Base-by-base conservation (phyloP, 805 yeast species). In the Hanseniaspora thailandica region DNA sequence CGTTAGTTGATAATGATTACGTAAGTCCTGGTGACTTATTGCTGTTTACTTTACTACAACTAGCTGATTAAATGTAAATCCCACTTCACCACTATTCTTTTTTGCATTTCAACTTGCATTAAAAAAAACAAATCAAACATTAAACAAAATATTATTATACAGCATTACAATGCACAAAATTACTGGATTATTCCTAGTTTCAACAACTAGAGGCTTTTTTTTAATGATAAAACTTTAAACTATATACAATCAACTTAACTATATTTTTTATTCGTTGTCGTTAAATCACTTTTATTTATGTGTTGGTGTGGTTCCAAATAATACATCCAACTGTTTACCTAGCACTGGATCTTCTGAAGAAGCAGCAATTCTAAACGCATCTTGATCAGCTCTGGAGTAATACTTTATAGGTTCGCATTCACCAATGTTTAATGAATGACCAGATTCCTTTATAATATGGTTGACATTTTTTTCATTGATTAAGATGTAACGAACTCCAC, bases 1-100 rank as follows among this genome's bases (percentile, higher is more conserved):
- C 89, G 67, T 77, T 90, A 62, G 97, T 90, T 55, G 94, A 89
- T 70, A 90, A 90, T 66, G 88, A 89, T 63, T 90, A 65, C 57
- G 72, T 78, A 44, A 76, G 78, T 50, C 56, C 60, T 3, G 75
- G 54, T 35, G 54, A 50, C 19, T 35, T 50, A 25, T 28, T 50
- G 15, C 25, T 50, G 35, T 50, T 50, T n/a, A 50, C 45, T 20
- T 30, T 50, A 31, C 44, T 50, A 5, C 54, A 50, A 43, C 28
- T 50, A n/a, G 45, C 54, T 25, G 54, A 50, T 28, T 50, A 35
- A n/a, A 15, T 7, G 23, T n/a, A 4, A 19, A n/a, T 7, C 36
- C 12, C 22, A 15, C 13, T 26, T 5, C 39, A 31, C n/a, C n/a
- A n/a, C n/a, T n/a, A n/a, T n/a, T n/a, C n/a, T n/a, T n/a, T 12